Conservation (phyloP, 345 rosid species). For the Eucalyptus guilfoylei region DNA sequence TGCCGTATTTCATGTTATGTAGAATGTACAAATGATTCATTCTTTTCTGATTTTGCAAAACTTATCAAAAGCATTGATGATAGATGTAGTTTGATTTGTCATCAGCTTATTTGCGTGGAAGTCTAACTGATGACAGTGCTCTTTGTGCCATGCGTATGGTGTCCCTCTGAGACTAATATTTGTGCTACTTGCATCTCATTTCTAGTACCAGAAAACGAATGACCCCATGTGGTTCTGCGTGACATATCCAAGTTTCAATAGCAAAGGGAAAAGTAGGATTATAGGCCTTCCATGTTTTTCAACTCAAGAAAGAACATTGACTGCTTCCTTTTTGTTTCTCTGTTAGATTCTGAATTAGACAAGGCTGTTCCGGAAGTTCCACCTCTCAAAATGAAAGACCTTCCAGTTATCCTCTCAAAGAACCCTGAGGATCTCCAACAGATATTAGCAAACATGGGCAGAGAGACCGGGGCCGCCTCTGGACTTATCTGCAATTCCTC, state of each 20-base stretch:
- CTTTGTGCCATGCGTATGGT: not conserved
- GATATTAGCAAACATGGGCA: not conserved
- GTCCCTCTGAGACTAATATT: not conserved
- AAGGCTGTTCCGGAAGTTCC: conserved; percentile 5
- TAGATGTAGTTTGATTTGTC: not conserved
- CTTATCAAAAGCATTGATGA: not conserved
- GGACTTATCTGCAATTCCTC: conserved; percentile 22
- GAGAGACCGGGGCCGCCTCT: conserved; percentile 4
- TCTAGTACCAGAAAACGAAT: not conserved
- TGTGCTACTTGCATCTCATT: not conserved
- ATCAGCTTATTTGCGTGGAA: not conserved
- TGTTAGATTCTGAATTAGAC: conserved; percentile 9
- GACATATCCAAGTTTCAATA: not conserved
- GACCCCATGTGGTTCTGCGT: not conserved
- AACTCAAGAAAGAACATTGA: not conserved
- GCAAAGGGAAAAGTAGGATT: not conserved
- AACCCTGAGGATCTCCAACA: conserved; percentile 2
- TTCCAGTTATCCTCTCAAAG: conserved; percentile 4
- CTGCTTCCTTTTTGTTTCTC: not conserved
- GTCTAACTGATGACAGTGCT: not conserved
- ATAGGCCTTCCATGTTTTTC: not conserved
- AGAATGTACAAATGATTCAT: not conserved
- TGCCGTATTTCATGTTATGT: not conserved
- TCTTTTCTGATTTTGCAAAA: not conserved
- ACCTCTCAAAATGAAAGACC: conserved; percentile 28